Evolutionary conservation across 2,329 filamentous ascomycete species (phyloP).

Genomic region (Ophiostoma sp.): DNA sequence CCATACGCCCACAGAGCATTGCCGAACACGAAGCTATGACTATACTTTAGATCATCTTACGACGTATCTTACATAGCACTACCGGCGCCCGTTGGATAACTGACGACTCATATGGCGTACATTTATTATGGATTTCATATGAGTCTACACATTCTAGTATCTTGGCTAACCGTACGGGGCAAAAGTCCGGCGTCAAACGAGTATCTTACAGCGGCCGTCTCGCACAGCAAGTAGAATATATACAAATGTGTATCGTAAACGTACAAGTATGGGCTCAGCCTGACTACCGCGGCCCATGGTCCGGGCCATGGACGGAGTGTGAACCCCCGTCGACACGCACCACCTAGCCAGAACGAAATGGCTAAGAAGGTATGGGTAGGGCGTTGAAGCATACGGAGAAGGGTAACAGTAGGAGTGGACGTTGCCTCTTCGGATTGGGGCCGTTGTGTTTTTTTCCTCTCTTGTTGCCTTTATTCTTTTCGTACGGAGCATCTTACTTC

Average conservation of each 20-base stretch:
- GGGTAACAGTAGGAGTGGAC: background rate
- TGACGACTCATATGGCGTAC: background rate
- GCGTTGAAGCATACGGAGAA: background rate
- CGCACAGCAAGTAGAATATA: background rate
- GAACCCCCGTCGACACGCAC: background rate
- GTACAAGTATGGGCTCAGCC: background rate
- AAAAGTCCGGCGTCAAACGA: background rate
- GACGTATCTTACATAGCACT: too few species aligned
- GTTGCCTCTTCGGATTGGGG: too few species aligned
- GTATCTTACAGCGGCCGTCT: background rate
- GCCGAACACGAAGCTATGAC: background rate
- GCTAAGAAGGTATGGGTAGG: background rate
- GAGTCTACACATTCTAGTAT: background rate
- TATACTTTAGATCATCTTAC: too few species aligned
- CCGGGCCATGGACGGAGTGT: background rate
- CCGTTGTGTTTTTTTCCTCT: too few species aligned
- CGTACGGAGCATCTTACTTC: too few species aligned
- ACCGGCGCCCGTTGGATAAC: background rate
- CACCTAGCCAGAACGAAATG: background rate
- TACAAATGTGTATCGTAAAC: background rate
- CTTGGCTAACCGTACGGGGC: background rate
- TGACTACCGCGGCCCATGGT: constrained; percentile 1
- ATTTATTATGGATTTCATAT: background rate
- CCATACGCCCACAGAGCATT: background rate
- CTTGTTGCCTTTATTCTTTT: too few species aligned